Conservation (phyloP, 805 yeast genomes). For the Starmerella bombicola region DNA sequence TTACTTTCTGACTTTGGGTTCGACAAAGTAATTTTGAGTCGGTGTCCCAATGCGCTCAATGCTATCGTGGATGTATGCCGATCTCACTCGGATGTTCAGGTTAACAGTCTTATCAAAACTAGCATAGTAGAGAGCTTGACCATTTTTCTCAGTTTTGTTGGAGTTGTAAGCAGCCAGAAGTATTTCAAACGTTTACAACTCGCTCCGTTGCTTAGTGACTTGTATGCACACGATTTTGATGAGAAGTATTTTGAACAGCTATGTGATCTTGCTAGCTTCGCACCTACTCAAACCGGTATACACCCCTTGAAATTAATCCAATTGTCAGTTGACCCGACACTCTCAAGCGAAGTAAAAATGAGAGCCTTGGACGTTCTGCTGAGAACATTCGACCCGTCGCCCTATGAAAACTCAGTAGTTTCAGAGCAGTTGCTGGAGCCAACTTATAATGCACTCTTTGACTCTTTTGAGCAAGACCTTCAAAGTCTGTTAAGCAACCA, state of each 20-base stretch:
- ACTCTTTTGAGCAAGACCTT: background rate
- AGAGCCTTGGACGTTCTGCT: background rate
- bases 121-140: conserved; percentile 5
- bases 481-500: background rate
- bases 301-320: background rate
- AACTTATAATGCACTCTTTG: background rate
- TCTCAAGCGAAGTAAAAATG: background rate
- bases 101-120: background rate
- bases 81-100: background rate
- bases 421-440: background rate
- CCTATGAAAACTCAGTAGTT: background rate
- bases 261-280: conserved; percentile 5
- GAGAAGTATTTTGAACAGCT: conserved; percentile 5
- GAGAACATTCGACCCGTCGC: background rate
- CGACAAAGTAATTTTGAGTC: background rate
- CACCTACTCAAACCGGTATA: background rate
- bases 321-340: background rate
- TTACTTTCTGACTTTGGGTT: conserved; percentile 3
- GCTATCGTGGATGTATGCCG: conserved; percentile 9
- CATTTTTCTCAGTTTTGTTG: background rate
- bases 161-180: background rate
- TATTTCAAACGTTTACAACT: conserved; percentile 2
- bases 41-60: conserved; percentile 9
- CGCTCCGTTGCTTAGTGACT: conserved; percentile 2
- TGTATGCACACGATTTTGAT: background rate